Evolutionary conservation across 805 yeast species (phyloP), one percentile per base, ranked within the genome.

Genomic region (Wickerhamomyces tratensis): DNA sequence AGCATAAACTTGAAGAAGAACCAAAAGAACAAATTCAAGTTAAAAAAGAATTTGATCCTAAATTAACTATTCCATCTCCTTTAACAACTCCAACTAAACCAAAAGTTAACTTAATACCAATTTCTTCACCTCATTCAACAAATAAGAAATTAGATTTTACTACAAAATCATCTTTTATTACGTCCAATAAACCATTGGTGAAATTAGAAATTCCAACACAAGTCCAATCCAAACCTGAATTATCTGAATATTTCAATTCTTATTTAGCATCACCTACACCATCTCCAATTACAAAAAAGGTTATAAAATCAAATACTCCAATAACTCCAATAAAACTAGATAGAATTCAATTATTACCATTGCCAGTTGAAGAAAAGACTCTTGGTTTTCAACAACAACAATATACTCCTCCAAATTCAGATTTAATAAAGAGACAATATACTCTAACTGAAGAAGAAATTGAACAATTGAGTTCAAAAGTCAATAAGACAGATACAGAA

Each of bases 381-480:
- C 3, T 11, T 9, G 11, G 8, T 11, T 11, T 29, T 5, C 31
- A 29, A 29, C 31, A 29, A 29, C 11, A 13, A 31, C 34, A 31
- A 31, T 31, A 11, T 12, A 31, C n/a, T 31, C 13, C 34, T 11
- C 34, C 34, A 29, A 29, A 29, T 29, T 31, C 34, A 27, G 30
- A 8, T 27, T 27, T 5, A 12, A 11, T 12, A 6, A 12, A 31
- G n/a, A 31, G n/a, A 31, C 13, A 31, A 12, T 31, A 9, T 31
- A 7, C 7, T 6, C 2, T 31, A 13, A 31, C 34, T 2, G 38
- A 54, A 6, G 26, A 39, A 20, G 41, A 46, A 30, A 35, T 45
- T 13, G 62, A 60, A 4, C 49, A 45, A 27, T 39, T 20, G 20
- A 20, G 20, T 20, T 20, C 20, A 20, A 20, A 20, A 20, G 20